Base-by-base conservation (phyloP, 495 filamentous ascomycete species). In the Cercophora newfieldiana region DNA sequence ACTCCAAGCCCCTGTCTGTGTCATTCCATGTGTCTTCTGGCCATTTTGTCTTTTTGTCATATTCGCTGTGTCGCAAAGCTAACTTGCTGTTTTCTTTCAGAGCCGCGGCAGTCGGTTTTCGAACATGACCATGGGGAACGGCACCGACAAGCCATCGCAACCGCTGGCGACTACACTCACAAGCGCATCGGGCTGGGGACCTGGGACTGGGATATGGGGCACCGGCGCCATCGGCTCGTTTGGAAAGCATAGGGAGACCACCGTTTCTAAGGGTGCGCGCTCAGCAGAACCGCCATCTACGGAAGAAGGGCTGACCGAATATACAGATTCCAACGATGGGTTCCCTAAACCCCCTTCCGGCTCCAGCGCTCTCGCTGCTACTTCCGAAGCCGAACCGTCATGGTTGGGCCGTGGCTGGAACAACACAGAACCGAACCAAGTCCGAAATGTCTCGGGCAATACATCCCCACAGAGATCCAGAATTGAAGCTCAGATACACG, bases 291-390 rank as follows among this genome's bases (percentile, higher is more conserved):
- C 0, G 50, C 22, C n/a, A 1, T 6, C 19, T 7, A 6, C 18
- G 25, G 16, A 24, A 24, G 61, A 56, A 18, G 26, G 48, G 51
- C 75, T 79, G 60, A 79, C 68, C 31, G 24, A 10, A 24, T 10
- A 58, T 56, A 22, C 58, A 80, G 79, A 75, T 48, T 71, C 75
- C 7, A 79, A 76, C 24, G 75, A 81, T 26, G 61, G 66, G 7
- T 79, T 78, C n/a, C 65, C 74, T 25, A 71, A 62, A 50, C 51
- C 26, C 83, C 84, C 29, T 1, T 72, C 71, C 4, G 89, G 90
- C 25, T 91, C 89, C 2, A 82, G 87, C 26, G 89, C 89, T 31
- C 73, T 92, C 29, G 73, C 90, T 49, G 80, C 86, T 2, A 82
- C 87, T 1, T 91, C 89, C 1, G 88, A 89, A 69, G 83, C 86